A percentile compares a stretch with the other conserved stretches of the same genome.
These are phyloP conservation scores for Pestalotiopsis sp. DNA, from an alignment of 2,329 filamentous ascomycete genomes.

Conservation along the genomic window DNA sequence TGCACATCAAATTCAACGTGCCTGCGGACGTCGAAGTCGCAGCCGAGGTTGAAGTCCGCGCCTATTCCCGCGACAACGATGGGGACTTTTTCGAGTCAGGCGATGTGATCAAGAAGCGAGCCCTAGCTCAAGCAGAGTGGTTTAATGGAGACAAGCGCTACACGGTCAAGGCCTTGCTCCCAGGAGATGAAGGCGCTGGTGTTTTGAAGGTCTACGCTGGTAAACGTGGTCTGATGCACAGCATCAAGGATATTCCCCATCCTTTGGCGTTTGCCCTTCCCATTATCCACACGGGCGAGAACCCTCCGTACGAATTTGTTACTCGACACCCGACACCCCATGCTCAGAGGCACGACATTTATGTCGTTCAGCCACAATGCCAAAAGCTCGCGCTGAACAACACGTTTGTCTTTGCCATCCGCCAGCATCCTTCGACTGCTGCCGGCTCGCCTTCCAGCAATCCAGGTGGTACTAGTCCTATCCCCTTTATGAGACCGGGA, in stretches of 20 bases:
- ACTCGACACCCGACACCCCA: conserved; percentile 94
- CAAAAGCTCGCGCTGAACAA: conserved; percentile 87
- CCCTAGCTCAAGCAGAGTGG: conserved; percentile 92
- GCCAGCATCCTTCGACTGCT: conserved; percentile 76
- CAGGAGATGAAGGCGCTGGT: conserved; percentile 88
- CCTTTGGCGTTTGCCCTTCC: conserved; percentile 88
- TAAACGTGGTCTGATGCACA: conserved; percentile 94
- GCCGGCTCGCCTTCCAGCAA: conserved; percentile 45
- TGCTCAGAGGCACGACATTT: conserved; percentile 95
- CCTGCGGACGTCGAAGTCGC: conserved; percentile 89
- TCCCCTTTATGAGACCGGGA: conserved; percentile 62
- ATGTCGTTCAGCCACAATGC: conserved; percentile 95
- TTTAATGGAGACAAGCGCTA: conserved; percentile 84
- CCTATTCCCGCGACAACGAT: conserved; percentile 79
- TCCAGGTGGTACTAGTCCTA: conserved; percentile 54
- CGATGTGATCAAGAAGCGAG: conserved; percentile 81
- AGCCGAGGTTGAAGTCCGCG: conserved; percentile 86
- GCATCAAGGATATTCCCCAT: conserved; percentile 94
- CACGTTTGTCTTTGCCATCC: conserved; percentile 95
- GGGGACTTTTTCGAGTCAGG: conserved; percentile 94
- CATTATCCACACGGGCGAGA: conserved; percentile 86
- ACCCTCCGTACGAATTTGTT: conserved; percentile 92
- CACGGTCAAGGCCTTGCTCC: conserved; percentile 88
- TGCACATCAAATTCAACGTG: conserved; percentile 85
- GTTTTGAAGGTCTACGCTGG: conserved; percentile 91